Base-by-base conservation (phyloP, 768 basidiomycete genomes). In the Lentinula guzmanii region DNA sequence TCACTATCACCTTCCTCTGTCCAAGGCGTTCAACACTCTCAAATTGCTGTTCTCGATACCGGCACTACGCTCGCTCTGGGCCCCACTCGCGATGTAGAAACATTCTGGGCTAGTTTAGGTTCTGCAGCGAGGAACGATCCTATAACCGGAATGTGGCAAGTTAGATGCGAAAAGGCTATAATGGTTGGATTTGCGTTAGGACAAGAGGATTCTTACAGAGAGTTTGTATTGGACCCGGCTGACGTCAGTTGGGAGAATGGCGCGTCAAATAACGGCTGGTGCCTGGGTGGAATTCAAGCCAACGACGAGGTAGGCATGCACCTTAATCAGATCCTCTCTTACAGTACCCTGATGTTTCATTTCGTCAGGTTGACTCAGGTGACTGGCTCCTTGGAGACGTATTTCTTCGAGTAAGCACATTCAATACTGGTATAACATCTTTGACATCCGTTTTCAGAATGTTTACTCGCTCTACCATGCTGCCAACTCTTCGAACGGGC, bases 381-480 rank as follows among this genome's bases (percentile, higher is more conserved):
- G 85, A 86, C 69, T 87, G 84, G 83, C 72, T 87, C 5, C 74
- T 85, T 18, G 85, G 84, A n/a, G 83, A 83, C 58, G 74, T 77
- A 16, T 85, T 84, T 61, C 74, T 86, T 60, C 75, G 84, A 65
- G 84, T 81, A 61, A 60, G 76, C 72, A 31, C 21, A 18, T 18
- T 43, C 43, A 43, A 43, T 61, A 34, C 5, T 33, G 31, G 35
- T 39, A 58, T 41, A 54, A 18, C 41, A 59, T 18, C 43, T 46
- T 63, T 64, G 64, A 70, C 45, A 13, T 33, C 3, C 52, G 45
- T 54, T 60, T 13, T 60, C 60, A 82, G 84, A 86, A 85, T 66
- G 79, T 82, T 31, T 85, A 86, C 59, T 77, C 75, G 45, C 74
- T 76, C 39, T 81, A 86, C 64, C 77, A 81, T 53, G 75, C 70